Conservation (phyloP, 1,139 yeast genomes). For the Taiozyma sp. region DNA sequence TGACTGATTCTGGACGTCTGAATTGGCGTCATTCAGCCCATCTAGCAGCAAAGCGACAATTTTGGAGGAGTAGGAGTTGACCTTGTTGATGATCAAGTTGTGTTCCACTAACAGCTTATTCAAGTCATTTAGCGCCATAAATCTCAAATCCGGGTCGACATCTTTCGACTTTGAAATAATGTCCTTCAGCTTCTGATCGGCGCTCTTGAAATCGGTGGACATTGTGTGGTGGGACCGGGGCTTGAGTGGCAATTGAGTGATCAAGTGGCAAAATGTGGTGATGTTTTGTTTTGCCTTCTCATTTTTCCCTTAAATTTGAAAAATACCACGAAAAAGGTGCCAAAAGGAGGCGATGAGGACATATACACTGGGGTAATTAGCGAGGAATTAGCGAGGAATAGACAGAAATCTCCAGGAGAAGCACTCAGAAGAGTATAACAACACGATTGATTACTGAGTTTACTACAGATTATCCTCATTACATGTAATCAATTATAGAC, state of each 20-base stretch:
- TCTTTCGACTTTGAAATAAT: slow-evolving; percentile 52
- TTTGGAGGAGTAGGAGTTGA: slow-evolving; percentile 23
- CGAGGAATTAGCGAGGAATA: too few relatives aligned
- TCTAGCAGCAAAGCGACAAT: slow-evolving; percentile 47
- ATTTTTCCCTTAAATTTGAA: too few relatives aligned
- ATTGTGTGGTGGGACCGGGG: slow-evolving; percentile 13
- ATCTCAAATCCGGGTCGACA: slow-evolving; percentile 79
- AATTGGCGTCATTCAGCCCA: slow-evolving; percentile 55
- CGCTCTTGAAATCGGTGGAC: slow-evolving; percentile 40
- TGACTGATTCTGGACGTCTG: slow-evolving; percentile 80
- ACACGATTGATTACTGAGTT: neutral
- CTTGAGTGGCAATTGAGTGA: neutral
- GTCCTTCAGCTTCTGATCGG: slow-evolving; percentile 51
- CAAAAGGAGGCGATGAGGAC: too few relatives aligned
- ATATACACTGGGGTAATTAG: too few relatives aligned
- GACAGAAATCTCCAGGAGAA: too few relatives aligned
- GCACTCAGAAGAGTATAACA: too few relatives aligned
- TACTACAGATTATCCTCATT: neutral
- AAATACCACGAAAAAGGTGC: too few relatives aligned
- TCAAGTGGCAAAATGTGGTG: neutral
- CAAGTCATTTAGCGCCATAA: slow-evolving; percentile 82
- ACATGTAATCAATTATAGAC: neutral
- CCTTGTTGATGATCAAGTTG: slow-evolving; percentile 25
- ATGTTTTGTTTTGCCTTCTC: neutral
- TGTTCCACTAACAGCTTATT: slow-evolving; percentile 41